These are phyloP conservation scores for Leccinum longicurvipes DNA, from an alignment of 768 basidiomycete species.

Conservation along the genomic window DNA sequence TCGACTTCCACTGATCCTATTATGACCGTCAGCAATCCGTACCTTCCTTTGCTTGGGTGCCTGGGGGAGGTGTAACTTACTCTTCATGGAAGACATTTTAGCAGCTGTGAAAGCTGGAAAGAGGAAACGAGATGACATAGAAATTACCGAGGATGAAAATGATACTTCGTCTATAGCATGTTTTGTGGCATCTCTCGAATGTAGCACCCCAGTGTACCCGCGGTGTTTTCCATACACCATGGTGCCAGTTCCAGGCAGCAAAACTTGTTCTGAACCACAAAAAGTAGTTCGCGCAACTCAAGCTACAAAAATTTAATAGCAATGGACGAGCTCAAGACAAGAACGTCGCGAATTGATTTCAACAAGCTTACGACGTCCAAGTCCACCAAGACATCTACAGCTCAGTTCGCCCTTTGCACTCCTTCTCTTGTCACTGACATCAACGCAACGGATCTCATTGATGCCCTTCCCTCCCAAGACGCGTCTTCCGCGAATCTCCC, in stretches of 20 bases:
- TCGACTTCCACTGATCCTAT: no score
- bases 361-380: conserved; percentile 2
- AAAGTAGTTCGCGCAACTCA: no score
- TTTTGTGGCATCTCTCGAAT: background rate
- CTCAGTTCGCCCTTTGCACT: conserved; percentile 8
- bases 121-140: background rate
- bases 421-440: background rate
- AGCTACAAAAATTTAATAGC: no score
- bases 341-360: conserved; percentile 17
- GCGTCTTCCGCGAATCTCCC: background rate
- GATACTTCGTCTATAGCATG: background rate
- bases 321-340: conserved; percentile 11
- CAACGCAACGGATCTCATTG: conserved; percentile 9
- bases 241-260: no score
- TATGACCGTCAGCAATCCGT: background rate
- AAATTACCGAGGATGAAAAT: background rate
- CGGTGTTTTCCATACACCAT: background rate
- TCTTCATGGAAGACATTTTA: background rate
- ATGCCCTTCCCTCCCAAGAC: background rate
- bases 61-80: background rate
- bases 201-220: background rate
- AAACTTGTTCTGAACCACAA: no score
- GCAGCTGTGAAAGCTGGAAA: background rate
- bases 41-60: background rate
- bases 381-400: conserved; percentile 17